These are phyloP conservation scores for Boletus eberwhitei DNA, from an alignment of 768 basidiomycete species.

Conservation along the genomic window DNA sequence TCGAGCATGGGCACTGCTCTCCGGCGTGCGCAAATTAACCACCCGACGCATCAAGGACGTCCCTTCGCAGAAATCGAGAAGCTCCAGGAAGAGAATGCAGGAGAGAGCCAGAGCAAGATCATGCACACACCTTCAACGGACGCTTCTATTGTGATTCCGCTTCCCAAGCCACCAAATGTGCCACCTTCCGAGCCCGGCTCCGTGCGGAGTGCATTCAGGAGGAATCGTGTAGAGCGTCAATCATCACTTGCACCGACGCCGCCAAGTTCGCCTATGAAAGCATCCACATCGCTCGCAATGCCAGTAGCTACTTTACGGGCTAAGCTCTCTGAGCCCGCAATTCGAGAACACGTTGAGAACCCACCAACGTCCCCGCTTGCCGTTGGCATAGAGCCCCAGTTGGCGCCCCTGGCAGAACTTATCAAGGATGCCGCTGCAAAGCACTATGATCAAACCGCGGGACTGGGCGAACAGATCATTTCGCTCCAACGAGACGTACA, in stretches of 20 bases:
- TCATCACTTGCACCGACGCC: constrained; percentile 3
- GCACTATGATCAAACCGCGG: constrained; percentile 35
- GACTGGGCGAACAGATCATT: constrained; percentile 32
- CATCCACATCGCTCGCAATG: not conserved
- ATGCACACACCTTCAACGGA: constrained; percentile 20
- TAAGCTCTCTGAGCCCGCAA: constrained; percentile 20
- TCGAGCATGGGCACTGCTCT: constrained; percentile 24
- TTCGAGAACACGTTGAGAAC: constrained; percentile 17
- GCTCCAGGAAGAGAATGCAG: constrained; percentile 12
- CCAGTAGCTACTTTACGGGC: constrained; percentile 9
- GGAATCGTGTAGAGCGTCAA: not conserved
- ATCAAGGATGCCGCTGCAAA: constrained; percentile 36
- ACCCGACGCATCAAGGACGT: constrained; percentile 6
- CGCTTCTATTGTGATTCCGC: constrained; percentile 24
- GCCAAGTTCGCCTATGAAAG: constrained; percentile 10
- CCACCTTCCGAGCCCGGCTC: constrained; percentile 11
- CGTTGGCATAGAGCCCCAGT: constrained; percentile 12
- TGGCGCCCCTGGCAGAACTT: constrained; percentile 31
- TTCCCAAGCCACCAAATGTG: constrained; percentile 14
- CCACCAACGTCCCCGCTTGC: constrained; percentile 9
- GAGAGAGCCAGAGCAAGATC: not conserved
- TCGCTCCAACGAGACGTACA: constrained; percentile 32
- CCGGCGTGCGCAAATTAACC: constrained; percentile 21
- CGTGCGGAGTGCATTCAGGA: constrained; percentile 24
- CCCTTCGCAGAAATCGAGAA: constrained; percentile 26